Base-by-base conservation (phyloP, 441 rosid species). In the Erodium texanum region DNA sequence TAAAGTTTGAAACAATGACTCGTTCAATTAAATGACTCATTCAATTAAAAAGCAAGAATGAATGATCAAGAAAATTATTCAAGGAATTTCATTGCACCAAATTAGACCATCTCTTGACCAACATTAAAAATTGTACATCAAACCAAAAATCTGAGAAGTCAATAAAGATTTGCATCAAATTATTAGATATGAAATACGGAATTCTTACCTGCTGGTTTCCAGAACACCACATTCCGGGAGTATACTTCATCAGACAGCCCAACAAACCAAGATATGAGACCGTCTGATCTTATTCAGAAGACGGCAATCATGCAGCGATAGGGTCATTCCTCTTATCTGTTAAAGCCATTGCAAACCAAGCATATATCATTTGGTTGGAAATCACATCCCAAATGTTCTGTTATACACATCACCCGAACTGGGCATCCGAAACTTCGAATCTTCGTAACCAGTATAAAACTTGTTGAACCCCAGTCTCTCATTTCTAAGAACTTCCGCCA, bases 361-460 rank as follows among this genome's bases (percentile, higher is more conserved):
- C 52, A 62, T 70, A 50, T n/a, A 62, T 24, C 59, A 71, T 48
- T 71, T 72, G 71, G 24, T 18, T 67, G 76, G 66, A 38, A 66
- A 68, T 92, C 79, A 89, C 88, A 89, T 88, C 75, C 90, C 89
- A 75, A 82, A 94, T 65, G 93, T 84, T 78, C 92, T 81, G 80
- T 81, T 86, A 70, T 88, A 89, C 59, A 88, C 72, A 77, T 89
- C 86, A 18, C 90, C 89, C 3, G 93, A 89, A 71, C 79, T 82
- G 22, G 97, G 82, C 79, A 87, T 84, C 82, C 84, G 80, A 71
- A 71, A 86, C 77, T 85, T 89, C 5, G 92, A 74, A 73, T 88
- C 97, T 70, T 93, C 99, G 69, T 84, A 93, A 19, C 92, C 92
- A 22, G 68, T 61, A 73, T 79, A 74, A 67, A 70, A 79, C 72